These are phyloP conservation scores for Chrysopogon serrulatus DNA, from an alignment of 176 grass and related monocot genomes.

Conservation along the genomic window DNA sequence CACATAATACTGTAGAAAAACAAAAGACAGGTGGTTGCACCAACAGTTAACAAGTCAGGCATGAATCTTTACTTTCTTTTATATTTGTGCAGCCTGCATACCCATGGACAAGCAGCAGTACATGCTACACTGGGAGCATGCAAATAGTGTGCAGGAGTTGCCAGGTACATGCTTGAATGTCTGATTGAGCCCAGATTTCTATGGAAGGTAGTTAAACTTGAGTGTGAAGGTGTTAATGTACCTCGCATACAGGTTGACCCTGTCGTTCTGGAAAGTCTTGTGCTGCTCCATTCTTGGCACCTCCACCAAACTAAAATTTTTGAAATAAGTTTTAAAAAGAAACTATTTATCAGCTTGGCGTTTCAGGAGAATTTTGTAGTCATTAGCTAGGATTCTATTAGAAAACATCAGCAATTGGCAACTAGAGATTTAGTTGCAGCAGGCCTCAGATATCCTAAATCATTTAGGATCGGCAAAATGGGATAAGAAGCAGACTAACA, in stretches of 20 bases:
- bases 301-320: conserved; percentile 36
- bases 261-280: conserved; percentile 62
- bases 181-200: not conserved
- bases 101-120: not conserved
- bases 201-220: not conserved
- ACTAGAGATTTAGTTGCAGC: not conserved
- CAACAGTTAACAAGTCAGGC: not conserved
- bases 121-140: conserved; percentile 3
- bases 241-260: conserved; percentile 85
- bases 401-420: not conserved
- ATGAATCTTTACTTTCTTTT: not conserved
- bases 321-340: not conserved
- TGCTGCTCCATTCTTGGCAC: conserved; percentile 42
- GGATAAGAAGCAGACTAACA: not conserved
- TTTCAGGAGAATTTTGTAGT: not conserved
- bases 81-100: conserved; percentile 5
- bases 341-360: not conserved
- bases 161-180: conserved; percentile 10
- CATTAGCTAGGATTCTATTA: not conserved
- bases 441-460: not conserved
- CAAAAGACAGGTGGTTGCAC: not conserved
- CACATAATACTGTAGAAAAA: conserved; percentile 71
- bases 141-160: conserved; percentile 24
- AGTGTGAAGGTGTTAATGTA: conserved; percentile 25
- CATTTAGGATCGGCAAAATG: not conserved